These are phyloP conservation scores for Solanum aculeatissimum DNA, from an alignment of 305 asterid genomes.

Conservation along the genomic window DNA sequence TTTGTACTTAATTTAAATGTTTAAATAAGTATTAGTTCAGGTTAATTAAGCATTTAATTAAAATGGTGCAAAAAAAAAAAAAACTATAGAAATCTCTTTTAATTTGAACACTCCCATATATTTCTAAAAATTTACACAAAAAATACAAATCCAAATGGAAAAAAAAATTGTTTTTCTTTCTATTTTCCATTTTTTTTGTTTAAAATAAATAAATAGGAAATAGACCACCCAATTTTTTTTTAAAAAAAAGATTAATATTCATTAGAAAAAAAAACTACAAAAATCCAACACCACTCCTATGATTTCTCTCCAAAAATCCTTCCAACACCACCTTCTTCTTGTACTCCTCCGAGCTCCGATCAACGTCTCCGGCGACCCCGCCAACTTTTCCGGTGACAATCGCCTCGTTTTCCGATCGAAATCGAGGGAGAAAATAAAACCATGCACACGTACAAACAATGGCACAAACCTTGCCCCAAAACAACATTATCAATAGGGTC, in stretches of 20 bases:
- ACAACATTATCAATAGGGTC: conserved; percentile 34
- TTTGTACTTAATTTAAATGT: background rate
- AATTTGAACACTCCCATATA: background rate
- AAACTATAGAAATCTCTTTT: too few relatives aligned
- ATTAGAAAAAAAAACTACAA: background rate
- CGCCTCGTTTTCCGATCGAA: conserved; percentile 5
- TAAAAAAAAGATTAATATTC: background rate
- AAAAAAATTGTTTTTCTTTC: background rate
- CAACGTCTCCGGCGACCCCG: background rate
- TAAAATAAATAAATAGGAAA: background rate
- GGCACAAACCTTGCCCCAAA: conserved; percentile 60
- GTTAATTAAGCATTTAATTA: background rate
- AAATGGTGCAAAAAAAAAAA: background rate
- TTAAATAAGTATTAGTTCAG: background rate
- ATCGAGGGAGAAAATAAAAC: conserved; percentile 28
- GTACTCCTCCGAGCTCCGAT: conserved; percentile 22
- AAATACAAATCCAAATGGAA: background rate
- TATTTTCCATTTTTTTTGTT: background rate
- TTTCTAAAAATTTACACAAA: background rate
- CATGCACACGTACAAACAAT: conserved; percentile 41
- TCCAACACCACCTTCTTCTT: conserved; percentile 42
- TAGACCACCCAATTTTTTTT: background rate
- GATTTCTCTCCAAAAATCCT: conserved; percentile 40
- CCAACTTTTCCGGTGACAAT: background rate
- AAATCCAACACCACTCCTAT: background rate